Evolutionary conservation across 2,329 filamentous ascomycete species (phyloP).

Genomic region (Colletotrichum camelliae): DNA sequence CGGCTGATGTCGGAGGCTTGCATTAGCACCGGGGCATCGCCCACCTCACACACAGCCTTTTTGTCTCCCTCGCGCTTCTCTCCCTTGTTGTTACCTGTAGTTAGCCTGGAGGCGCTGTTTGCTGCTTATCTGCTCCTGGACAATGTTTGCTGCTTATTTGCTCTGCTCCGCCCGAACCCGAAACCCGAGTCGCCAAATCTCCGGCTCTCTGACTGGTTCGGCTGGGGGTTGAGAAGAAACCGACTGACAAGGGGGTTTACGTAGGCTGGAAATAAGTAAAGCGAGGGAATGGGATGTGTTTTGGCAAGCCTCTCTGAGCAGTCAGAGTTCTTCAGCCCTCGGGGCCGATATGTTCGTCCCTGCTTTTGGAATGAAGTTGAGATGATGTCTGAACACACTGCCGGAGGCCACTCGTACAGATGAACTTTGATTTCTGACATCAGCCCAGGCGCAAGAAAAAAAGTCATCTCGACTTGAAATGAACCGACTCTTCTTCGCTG

Average conservation of each 20-base stretch:
- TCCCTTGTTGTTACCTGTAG: neutral
- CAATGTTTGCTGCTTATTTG: neutral
- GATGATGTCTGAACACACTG: neutral
- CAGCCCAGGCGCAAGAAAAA: neutral
- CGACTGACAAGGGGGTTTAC: neutral
- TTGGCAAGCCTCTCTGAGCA: neutral
- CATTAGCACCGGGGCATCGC: neutral
- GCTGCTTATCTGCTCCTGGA: neutral
- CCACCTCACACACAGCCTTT: neutral
- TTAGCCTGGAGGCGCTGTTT: neutral
- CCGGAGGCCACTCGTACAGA: neutral
- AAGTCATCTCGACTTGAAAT: neutral
- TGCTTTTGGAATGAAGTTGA: neutral
- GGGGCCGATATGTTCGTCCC: neutral
- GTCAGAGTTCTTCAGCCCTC: neutral
- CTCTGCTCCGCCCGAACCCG: neutral
- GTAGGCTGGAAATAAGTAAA: neutral
- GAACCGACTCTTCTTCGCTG: neutral
- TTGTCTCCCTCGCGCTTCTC: neutral
- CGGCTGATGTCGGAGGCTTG: conserved; percentile 3
- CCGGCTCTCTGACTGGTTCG: neutral
- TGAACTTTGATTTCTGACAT: neutral
- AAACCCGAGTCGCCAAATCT: neutral
- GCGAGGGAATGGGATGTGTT: neutral
- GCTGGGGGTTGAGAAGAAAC: neutral